Percentiles rank a stretch among this genome's conserved stretches.
Evolutionary conservation across 352 stramenopile genomes (phyloP).

Genomic region (Globisporangium perplexum): DNA sequence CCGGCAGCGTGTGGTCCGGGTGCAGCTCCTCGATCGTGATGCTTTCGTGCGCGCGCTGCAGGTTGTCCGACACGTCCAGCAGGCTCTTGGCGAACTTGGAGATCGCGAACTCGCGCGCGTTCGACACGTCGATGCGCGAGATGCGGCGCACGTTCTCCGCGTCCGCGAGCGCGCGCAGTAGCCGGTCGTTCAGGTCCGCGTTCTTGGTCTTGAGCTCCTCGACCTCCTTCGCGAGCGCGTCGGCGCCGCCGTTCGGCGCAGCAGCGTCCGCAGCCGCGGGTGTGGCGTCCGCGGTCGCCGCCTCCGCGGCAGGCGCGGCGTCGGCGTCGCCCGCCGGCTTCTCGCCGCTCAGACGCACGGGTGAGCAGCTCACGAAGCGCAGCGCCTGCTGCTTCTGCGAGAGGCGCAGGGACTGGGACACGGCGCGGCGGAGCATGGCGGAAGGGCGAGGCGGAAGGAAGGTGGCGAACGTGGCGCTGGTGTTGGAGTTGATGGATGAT

Average conservation of each 20-base stretch:
- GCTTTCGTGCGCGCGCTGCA: constrained; percentile 92
- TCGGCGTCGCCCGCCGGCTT: constrained; percentile 28
- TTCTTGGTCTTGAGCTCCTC: constrained; percentile 68
- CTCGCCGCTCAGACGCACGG: constrained; percentile 40
- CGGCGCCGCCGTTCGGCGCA: constrained; percentile 11
- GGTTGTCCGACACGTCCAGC: constrained; percentile 97
- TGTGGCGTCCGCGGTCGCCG: constrained; percentile 12
- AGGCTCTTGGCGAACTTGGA: constrained; percentile 96
- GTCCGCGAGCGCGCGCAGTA: constrained; percentile 93
- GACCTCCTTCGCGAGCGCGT: constrained; percentile 57
- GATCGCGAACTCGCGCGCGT: constrained; percentile 93
- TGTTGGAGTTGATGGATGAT: background rate
- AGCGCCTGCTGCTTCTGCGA: constrained; percentile 32
- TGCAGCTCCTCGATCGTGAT: constrained; percentile 71
- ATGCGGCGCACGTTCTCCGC: constrained; percentile 97
- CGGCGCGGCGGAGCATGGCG: constrained; percentile 54
- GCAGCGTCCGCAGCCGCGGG: background rate
- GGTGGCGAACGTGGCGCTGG: background rate
- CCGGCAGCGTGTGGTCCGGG: constrained; percentile 53
- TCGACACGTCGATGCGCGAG: constrained; percentile 91
- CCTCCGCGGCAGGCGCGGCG: constrained; percentile 10
- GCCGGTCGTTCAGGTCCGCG: constrained; percentile 79
- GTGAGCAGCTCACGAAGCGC: constrained; percentile 40
- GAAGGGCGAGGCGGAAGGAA: background rate
- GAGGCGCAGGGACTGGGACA: constrained; percentile 23